Evolutionary conservation across 2,329 filamentous ascomycete genomes (phyloP).

Genomic region (Capronia americana): DNA sequence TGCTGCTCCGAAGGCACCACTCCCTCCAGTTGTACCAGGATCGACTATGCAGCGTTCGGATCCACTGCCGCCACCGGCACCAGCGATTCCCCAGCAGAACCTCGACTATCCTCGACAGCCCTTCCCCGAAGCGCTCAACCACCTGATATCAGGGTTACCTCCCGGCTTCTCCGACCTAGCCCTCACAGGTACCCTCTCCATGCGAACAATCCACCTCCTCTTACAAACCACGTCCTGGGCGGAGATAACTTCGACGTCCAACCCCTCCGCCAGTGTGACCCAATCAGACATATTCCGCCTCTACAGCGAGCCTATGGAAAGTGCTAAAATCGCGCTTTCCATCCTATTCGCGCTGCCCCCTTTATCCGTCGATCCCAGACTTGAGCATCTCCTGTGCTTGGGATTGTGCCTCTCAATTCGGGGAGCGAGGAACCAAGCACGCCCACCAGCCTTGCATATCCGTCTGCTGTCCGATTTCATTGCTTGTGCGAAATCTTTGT

Average conservation of each 20-base stretch:
- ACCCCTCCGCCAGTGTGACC: neutral
- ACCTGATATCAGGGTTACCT: neutral
- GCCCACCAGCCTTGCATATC: neutral
- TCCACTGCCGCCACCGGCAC: neutral
- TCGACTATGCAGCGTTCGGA: neutral
- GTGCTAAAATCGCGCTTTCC: neutral
- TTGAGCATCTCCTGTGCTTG: neutral
- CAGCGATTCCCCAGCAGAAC: neutral
- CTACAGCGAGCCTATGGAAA: neutral
- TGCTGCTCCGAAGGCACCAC: neutral
- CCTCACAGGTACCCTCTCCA: slow-evolving; percentile 1
- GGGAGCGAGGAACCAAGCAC: slow-evolving; percentile 1
- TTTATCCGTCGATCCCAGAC: neutral
- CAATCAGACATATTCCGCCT: slow-evolving; percentile 1
- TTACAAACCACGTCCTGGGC: neutral
- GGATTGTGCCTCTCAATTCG: slow-evolving; percentile 2
- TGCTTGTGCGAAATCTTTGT: neutral
- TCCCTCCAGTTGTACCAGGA: neutral
- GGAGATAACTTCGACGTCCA: neutral
- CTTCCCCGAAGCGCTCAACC: neutral
- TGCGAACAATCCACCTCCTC: neutral
- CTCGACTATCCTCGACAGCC: slow-evolving; percentile 1
- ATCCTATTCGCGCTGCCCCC: slow-evolving; percentile 1
- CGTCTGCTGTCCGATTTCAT: neutral
- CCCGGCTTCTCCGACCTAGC: neutral